phyloP scores from a whole-genome alignment of 495 filamentous ascomycete species.

The Hapsidospora chrysogenum region DNA sequence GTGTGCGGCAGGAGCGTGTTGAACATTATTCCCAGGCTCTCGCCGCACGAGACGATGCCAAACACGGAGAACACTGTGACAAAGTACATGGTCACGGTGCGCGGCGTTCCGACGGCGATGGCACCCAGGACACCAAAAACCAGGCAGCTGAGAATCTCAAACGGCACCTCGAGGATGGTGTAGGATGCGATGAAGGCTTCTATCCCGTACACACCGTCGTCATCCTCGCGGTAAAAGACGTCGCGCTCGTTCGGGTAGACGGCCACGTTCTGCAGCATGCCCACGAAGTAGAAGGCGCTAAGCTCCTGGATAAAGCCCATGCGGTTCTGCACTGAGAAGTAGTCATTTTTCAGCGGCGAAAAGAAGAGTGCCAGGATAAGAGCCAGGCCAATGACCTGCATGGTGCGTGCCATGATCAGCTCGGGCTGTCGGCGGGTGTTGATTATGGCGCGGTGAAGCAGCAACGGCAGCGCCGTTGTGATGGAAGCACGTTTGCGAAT shows the following conservation, averaged over 20 bases:
- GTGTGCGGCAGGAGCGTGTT: constrained; percentile 58
- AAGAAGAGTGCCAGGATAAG: constrained; percentile 56
- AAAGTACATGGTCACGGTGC: constrained; percentile 44
- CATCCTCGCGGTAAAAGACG: constrained; percentile 54
- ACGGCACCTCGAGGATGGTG: constrained; percentile 48
- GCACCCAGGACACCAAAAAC: constrained; percentile 43
- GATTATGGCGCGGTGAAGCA: constrained; percentile 44
- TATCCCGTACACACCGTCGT: constrained; percentile 47
- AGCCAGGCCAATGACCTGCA: constrained; percentile 49
- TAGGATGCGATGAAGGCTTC: constrained; percentile 54
- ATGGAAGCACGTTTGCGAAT: constrained; percentile 44
- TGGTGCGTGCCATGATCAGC: constrained; percentile 43
- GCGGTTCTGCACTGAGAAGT: constrained; percentile 49
- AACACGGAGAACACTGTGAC: constrained; percentile 50
- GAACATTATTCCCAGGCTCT: constrained; percentile 65
- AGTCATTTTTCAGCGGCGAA: constrained; percentile 50
- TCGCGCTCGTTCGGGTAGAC: constrained; percentile 53
- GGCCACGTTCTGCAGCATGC: constrained; percentile 63
- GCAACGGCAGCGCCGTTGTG: constrained; percentile 39
- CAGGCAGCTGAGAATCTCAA: constrained; percentile 45
- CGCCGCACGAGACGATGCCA: constrained; percentile 54
- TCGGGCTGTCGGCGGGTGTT: constrained; percentile 52
- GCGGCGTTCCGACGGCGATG: constrained; percentile 43
- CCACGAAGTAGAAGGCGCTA: constrained; percentile 54
- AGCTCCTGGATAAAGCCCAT: constrained; percentile 57